Evolutionary conservation across 139 green algal genomes (phyloP).

Genomic region (Auxenochlorella pyrenoidosa): DNA sequence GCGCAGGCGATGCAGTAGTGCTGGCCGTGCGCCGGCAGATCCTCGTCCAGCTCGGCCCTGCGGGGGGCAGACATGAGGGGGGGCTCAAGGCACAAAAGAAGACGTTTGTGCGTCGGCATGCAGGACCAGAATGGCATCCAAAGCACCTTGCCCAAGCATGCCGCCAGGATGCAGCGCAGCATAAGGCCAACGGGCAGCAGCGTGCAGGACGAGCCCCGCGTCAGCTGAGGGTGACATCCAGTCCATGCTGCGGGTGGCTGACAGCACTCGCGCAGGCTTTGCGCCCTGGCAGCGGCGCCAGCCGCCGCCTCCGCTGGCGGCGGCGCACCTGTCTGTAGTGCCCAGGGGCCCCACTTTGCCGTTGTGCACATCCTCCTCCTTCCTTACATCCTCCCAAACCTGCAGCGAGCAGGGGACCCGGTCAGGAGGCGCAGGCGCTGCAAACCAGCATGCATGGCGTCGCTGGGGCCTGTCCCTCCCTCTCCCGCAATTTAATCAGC

Average conservation of each 20-base stretch:
- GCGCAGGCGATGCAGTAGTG: slow-evolving; percentile 51
- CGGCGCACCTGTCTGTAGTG: slow-evolving; percentile 71
- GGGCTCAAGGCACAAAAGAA: too few relatives aligned
- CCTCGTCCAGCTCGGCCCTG: slow-evolving; percentile 81
- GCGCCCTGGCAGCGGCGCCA: too few relatives aligned
- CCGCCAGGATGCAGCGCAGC: too few relatives aligned
- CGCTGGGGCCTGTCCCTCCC: neutral
- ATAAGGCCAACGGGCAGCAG: too few relatives aligned
- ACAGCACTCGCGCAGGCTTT: too few relatives aligned
- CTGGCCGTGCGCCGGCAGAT: slow-evolving; percentile 74
- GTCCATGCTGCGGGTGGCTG: too few relatives aligned
- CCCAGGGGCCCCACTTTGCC: slow-evolving; percentile 72
- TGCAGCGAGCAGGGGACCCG: slow-evolving; percentile 36
- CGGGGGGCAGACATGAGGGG: neutral
- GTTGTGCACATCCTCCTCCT: slow-evolving; percentile 63
- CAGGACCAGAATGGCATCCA: too few relatives aligned
- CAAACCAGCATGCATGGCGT: neutral
- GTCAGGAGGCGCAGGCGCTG: neutral
- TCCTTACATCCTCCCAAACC: slow-evolving; percentile 86
- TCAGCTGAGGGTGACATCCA: too few relatives aligned
- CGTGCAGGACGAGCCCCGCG: too few relatives aligned
- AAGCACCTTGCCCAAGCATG: too few relatives aligned
- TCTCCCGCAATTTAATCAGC: neutral
- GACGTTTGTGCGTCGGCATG: too few relatives aligned
- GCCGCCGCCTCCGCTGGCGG: neutral